phyloP scores from a whole-genome alignment of 2,329 filamentous ascomycete species.

The Xylariaceae sp. region DNA sequence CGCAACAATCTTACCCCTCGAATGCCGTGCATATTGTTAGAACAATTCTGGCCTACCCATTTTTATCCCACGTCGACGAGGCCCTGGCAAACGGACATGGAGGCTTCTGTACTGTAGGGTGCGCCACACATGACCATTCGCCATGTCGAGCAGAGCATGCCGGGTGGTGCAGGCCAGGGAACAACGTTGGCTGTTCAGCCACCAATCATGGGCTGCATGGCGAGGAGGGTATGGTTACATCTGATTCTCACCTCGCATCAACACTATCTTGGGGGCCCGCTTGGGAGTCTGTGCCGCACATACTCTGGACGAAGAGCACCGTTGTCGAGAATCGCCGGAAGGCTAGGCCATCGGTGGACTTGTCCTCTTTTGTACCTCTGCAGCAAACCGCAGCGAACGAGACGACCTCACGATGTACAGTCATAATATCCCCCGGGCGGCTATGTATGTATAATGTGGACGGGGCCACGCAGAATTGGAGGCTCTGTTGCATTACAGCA shows the following conservation, averaged over 20 bases:
- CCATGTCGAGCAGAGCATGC: conserved; percentile 1
- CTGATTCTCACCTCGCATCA: conserved; percentile 2
- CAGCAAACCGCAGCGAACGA: too few relatives aligned
- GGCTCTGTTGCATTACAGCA: too few relatives aligned
- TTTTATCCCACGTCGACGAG: conserved; percentile 3
- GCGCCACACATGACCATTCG: conserved; percentile 2
- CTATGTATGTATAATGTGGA: too few relatives aligned
- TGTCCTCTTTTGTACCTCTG: conserved; percentile 5
- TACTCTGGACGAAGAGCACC: neutral
- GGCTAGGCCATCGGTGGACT: conserved; percentile 11
- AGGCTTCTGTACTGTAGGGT: conserved; percentile 5
- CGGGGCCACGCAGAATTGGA: too few relatives aligned
- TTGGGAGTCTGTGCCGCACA: conserved; percentile 9
- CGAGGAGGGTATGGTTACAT: conserved; percentile 14
- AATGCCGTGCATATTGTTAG: conserved; percentile 2
- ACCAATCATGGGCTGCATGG: conserved; percentile 6
- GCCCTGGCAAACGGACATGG: neutral
- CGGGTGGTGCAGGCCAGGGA: neutral
- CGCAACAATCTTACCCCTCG: conserved; percentile 6
- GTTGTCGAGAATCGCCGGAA: conserved; percentile 8
- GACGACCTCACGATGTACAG: too few relatives aligned
- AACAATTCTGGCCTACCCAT: conserved; percentile 1
- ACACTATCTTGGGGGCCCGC: conserved; percentile 1
- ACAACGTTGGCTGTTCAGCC: conserved; percentile 4
- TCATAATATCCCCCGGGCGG: too few relatives aligned